Evolutionary conservation across 2,329 filamentous ascomycete genomes (phyloP).

Genomic region (Orbilia oligospora): DNA sequence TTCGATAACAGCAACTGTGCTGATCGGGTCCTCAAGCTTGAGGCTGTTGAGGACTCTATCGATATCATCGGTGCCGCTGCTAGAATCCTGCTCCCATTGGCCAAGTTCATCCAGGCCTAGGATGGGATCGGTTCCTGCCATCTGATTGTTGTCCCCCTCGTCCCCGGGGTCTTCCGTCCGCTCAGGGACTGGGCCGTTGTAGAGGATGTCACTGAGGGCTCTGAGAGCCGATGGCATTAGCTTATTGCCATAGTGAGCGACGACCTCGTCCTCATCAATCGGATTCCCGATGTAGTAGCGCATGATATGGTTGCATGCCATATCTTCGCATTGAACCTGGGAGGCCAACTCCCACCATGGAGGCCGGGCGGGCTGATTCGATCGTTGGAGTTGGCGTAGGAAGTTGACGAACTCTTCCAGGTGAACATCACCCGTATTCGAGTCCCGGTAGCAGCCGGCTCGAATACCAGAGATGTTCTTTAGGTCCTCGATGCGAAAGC

Average conservation of each 20-base stretch:
- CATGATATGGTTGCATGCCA: conserved; percentile 46
- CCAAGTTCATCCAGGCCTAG: not conserved
- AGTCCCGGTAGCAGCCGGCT: conserved; percentile 30
- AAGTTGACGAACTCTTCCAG: conserved; percentile 52
- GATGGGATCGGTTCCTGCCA: not conserved
- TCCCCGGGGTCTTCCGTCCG: not conserved
- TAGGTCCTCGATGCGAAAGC: conserved; percentile 46
- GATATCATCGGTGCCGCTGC: not conserved
- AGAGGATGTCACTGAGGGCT: conserved; percentile 36
- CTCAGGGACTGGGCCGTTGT: conserved; percentile 18
- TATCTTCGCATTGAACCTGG: conserved; percentile 44
- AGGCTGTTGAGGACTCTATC: not conserved
- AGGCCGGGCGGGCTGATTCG: conserved; percentile 38
- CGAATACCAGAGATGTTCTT: conserved; percentile 32
- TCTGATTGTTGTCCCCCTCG: not conserved
- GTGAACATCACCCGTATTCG: not conserved
- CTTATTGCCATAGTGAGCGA: conserved; percentile 18
- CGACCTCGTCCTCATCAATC: conserved; percentile 25
- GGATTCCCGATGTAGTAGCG: conserved; percentile 40
- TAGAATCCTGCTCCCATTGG: not conserved
- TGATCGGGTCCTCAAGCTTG: not conserved
- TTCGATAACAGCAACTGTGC: not conserved
- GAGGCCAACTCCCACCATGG: conserved; percentile 48
- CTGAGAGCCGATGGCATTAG: conserved; percentile 43
- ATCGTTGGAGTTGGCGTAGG: conserved; percentile 35